Evolutionary conservation across 2,329 filamentous ascomycete species (phyloP).

Genomic region (Fusarium sp.): DNA sequence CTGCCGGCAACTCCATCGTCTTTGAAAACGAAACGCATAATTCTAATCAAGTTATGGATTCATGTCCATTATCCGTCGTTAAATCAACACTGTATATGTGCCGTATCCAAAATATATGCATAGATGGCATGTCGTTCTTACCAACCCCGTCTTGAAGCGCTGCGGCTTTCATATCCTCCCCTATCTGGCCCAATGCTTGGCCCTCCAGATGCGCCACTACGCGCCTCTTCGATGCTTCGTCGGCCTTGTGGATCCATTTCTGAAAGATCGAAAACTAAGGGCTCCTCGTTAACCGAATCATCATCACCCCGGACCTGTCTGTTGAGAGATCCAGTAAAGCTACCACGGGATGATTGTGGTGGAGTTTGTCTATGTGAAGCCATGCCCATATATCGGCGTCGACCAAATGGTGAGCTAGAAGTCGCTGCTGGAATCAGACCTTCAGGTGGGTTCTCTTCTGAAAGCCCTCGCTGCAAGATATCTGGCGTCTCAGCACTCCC

Average conservation of each 20-base stretch:
- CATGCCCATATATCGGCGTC: constrained; percentile 60
- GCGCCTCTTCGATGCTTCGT: constrained; percentile 67
- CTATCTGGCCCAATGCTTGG: constrained; percentile 50
- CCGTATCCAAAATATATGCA: constrained; percentile 20
- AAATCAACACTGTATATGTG: constrained; percentile 14
- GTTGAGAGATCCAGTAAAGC: constrained; percentile 56
- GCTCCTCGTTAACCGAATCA: constrained; percentile 72
- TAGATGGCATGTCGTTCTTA: constrained; percentile 30
- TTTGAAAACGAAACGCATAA: constrained; percentile 24
- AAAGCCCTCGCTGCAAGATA: constrained; percentile 55
- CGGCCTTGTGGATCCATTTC: constrained; percentile 72
- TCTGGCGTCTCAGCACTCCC: constrained; percentile 53
- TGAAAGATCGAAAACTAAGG: constrained; percentile 77
- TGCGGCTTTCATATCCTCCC: constrained; percentile 54
- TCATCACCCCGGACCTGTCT: constrained; percentile 57
- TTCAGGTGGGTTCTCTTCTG: constrained; percentile 60
- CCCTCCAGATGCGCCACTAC: constrained; percentile 52
- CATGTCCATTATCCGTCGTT: background rate
- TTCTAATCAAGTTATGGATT: constrained; percentile 13
- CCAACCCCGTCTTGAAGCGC: constrained; percentile 54
- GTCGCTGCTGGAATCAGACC: constrained; percentile 55
- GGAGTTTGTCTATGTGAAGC: constrained; percentile 56
- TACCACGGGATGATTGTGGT: constrained; percentile 58
- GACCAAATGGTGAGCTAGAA: constrained; percentile 59
- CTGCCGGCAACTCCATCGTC: constrained; percentile 29